Percentiles rank a stretch among this genome's conserved stretches.
Conservation (phyloP, 2,329 filamentous ascomycete genomes). For the Curvularia spicifera region DNA sequence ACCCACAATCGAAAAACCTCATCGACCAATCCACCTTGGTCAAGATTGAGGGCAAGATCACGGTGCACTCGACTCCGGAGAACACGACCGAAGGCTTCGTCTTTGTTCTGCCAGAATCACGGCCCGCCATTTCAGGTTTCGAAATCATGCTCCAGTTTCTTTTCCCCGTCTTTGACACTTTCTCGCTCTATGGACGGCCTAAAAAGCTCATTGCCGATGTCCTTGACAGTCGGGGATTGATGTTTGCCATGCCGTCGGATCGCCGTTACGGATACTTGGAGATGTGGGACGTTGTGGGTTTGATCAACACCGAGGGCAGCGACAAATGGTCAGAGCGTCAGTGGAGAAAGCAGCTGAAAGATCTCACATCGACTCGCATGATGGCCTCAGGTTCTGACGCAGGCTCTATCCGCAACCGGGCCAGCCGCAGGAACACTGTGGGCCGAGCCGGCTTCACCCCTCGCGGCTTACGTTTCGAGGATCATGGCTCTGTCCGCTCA, state of each 20-base stretch:
- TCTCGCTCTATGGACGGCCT: conserved; percentile 88
- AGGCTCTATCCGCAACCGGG: conserved; percentile 48
- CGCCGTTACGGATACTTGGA: conserved; percentile 90
- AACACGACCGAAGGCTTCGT: conserved; percentile 89
- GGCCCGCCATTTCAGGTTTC: conserved; percentile 89
- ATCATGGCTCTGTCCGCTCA: conserved; percentile 51
- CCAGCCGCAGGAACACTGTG: conserved; percentile 53
- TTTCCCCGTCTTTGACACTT: conserved; percentile 93
- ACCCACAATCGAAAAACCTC: conserved; percentile 90
- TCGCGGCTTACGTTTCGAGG: conserved; percentile 52
- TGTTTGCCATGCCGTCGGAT: conserved; percentile 97
- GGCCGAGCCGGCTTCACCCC: conserved; percentile 51
- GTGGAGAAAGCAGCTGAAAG: conserved; percentile 89
- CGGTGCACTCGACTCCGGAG: conserved; percentile 79
- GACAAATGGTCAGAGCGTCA: conserved; percentile 81
- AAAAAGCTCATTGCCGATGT: conserved; percentile 85
- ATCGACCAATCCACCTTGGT: conserved; percentile 94
- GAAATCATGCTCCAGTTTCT: conserved; percentile 94
- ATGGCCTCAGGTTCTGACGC: conserved; percentile 49
- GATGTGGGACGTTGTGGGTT: conserved; percentile 77
- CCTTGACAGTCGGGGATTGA: conserved; percentile 84
- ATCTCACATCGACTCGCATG: conserved; percentile 82
- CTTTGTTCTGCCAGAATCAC: conserved; percentile 95
- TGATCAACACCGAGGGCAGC: conserved; percentile 81
- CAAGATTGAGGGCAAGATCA: conserved; percentile 91